Evolutionary conservation across 164 flowering plant species (phyloP).

Genomic region (Euptelea pleiosperma): DNA sequence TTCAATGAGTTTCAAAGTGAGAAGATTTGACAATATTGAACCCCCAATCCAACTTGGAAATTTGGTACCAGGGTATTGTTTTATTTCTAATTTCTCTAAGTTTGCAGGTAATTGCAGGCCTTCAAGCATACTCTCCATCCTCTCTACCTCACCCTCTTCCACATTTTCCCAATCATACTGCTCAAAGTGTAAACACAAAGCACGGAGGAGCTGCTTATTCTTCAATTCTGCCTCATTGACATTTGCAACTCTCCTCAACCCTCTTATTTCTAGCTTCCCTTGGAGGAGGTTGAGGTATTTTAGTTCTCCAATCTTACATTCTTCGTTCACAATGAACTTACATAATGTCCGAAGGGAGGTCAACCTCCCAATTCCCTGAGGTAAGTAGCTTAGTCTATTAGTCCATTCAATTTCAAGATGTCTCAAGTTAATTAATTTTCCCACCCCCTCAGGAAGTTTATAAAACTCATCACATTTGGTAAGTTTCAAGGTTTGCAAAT

Average conservation of each 20-base stretch:
- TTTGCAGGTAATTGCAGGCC: not conserved
- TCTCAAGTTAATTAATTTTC: constrained; percentile 3
- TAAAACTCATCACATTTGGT: not conserved
- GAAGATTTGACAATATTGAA: not conserved
- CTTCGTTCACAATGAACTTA: no score
- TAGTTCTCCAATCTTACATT: constrained; percentile 6
- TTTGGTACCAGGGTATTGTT: not conserved
- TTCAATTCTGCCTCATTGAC: constrained; percentile 1
- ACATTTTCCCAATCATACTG: not conserved
- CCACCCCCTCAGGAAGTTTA: not conserved
- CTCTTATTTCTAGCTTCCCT: not conserved
- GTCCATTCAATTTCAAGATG: constrained; percentile 4
- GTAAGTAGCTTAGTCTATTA: no score
- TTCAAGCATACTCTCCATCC: not conserved
- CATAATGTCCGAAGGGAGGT: no score
- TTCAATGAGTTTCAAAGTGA: not conserved
- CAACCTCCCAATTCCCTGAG: no score
- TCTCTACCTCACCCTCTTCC: not conserved
- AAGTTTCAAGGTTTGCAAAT: constrained; percentile 7
- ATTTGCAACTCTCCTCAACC: not conserved
- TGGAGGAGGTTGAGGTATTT: not conserved
- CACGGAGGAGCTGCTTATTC: not conserved
- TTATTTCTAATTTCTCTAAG: not conserved
- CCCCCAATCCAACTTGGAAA: constrained; percentile 7
- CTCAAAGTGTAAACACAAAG: not conserved